Evolutionary conservation across 352 stramenopile genomes (phyloP).

Genomic region (Phytophthora nicotianae): DNA sequence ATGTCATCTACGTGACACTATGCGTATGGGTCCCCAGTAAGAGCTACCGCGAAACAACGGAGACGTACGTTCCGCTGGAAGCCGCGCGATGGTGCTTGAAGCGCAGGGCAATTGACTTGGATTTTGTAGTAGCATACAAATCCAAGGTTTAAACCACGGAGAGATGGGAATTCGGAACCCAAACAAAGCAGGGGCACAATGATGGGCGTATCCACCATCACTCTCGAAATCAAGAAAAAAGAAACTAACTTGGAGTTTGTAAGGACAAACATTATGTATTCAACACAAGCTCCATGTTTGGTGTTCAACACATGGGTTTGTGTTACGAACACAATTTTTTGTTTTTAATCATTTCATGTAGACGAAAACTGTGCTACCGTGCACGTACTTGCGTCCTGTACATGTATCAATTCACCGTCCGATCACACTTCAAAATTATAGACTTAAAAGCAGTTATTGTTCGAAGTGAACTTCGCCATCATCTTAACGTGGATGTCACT

Average conservation of each 20-base stretch:
- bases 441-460: too few relatives aligned
- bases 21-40: too few relatives aligned
- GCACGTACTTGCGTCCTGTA: too few relatives aligned
- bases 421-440: too few relatives aligned
- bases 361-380: too few relatives aligned
- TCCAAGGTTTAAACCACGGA: neutral
- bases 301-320: neutral
- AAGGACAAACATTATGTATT: neutral
- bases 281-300: neutral
- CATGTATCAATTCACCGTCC: too few relatives aligned
- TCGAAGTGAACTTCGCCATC: too few relatives aligned
- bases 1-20: neutral
- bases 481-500: too few relatives aligned
- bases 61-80: constrained; percentile 4
- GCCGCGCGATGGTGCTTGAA: constrained; percentile 10
- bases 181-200: neutral
- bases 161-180: constrained; percentile 27
- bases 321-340: neutral
- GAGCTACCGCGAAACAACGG: neutral
- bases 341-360: too few relatives aligned
- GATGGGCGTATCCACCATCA: constrained; percentile 27
- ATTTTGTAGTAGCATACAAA: neutral
- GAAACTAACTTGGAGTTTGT: constrained; percentile 17
- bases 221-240: constrained; percentile 25
- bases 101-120: constrained; percentile 5